phyloP scores from a whole-genome alignment of 2,329 filamentous ascomycete genomes.

The Ophiostoma perfectum region DNA sequence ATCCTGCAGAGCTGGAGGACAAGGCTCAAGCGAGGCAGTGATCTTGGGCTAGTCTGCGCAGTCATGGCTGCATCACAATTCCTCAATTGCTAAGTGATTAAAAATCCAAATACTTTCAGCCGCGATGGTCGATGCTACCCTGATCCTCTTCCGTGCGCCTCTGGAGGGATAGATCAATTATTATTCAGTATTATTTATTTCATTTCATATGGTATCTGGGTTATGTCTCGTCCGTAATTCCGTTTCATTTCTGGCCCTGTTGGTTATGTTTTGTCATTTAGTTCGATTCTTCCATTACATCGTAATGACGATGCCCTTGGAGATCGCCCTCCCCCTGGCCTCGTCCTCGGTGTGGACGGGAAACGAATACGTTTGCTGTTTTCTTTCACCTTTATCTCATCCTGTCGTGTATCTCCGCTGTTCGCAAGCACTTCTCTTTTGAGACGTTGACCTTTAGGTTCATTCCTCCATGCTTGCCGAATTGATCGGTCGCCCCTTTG shows the following conservation, averaged over 20 bases:
- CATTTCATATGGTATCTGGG: background rate
- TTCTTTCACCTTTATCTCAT: no score
- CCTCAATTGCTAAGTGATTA: background rate
- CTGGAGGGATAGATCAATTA: background rate
- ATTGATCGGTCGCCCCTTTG: background rate
- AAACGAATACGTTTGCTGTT: no score
- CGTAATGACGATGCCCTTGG: constrained; percentile 5
- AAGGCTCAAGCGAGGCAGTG: no score
- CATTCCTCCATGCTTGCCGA: no score
- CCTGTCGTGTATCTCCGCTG: no score
- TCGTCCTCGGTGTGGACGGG: background rate
- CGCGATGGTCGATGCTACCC: constrained; percentile 1
- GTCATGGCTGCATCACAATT: no score
- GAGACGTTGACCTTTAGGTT: background rate
- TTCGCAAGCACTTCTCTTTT: background rate
- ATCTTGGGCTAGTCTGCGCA: no score
- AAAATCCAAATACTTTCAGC: constrained; percentile 5
- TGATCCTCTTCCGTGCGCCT: background rate
- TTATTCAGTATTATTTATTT: background rate
- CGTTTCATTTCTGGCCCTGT: background rate
- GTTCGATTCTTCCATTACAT: background rate
- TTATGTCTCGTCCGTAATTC: background rate
- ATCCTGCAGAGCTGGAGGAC: no score
- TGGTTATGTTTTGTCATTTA: background rate
- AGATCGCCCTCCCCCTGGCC: background rate